Conservation (phyloP, 495 filamentous ascomycete genomes). For the Clavariopsis aquatica region DNA sequence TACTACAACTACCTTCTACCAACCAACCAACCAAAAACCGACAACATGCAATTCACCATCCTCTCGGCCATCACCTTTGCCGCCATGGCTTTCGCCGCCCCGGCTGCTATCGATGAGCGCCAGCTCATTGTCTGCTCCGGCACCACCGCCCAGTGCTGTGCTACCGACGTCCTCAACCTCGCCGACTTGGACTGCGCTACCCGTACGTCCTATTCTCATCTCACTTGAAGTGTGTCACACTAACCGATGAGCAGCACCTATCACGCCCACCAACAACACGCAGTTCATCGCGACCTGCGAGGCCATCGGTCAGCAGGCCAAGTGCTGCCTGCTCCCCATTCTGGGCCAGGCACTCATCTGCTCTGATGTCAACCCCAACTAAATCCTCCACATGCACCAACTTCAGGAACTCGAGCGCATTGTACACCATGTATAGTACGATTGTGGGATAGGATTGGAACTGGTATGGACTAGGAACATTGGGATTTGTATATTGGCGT, state of each 20-base stretch:
- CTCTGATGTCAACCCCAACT: slow-evolving; percentile 31
- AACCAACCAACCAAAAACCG: slow-evolving; percentile 29
- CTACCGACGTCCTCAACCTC: slow-evolving; percentile 51
- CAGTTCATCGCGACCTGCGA: slow-evolving; percentile 42
- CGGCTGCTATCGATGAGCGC: slow-evolving; percentile 37
- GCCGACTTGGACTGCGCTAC: slow-evolving; percentile 51
- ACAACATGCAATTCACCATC: slow-evolving; percentile 51
- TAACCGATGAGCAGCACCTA: slow-evolving; percentile 18
- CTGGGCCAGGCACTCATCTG: slow-evolving; percentile 39
- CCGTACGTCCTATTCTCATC: slow-evolving; percentile 43
- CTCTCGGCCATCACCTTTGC: slow-evolving; percentile 47
- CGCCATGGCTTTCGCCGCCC: slow-evolving; percentile 40
- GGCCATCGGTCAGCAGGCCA: slow-evolving; percentile 44
- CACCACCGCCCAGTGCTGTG: slow-evolving; percentile 47
- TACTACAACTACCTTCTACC: slow-evolving; percentile 14
- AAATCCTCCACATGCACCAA: background rate
- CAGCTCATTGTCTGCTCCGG: slow-evolving; percentile 35
- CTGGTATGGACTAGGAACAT: background rate
- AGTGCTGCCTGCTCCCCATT: slow-evolving; percentile 46
- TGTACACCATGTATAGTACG: slow-evolving; percentile 7
- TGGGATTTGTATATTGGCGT: slow-evolving; percentile 15
- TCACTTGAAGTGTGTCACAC: background rate
- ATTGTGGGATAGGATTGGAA: background rate
- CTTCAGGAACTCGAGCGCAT: no score
- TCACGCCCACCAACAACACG: slow-evolving; percentile 36